Conservation (phyloP, 1,139 yeast genomes). For the Magnusiomyces fungicola region DNA sequence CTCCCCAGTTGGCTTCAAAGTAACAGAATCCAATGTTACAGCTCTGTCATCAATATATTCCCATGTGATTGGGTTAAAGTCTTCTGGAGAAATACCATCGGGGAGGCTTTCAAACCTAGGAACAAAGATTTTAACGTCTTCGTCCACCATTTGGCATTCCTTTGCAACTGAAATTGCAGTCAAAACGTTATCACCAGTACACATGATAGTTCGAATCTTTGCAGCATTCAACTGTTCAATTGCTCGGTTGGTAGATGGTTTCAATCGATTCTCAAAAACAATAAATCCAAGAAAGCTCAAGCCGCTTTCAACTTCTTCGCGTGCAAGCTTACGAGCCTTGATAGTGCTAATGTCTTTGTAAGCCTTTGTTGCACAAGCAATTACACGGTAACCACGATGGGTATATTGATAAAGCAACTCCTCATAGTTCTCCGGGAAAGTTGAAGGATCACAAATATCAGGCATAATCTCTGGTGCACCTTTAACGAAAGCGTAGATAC, state of each 20-base stretch:
- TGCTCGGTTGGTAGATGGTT: conserved; percentile 56
- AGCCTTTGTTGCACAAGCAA: conserved; percentile 78
- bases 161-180: conserved; percentile 92
- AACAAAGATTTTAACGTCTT: conserved; percentile 48
- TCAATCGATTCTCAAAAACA: conserved; percentile 84
- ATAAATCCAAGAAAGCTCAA: conserved; percentile 80
- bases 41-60: conserved; percentile 34
- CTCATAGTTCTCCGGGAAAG: conserved; percentile 69
- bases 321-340: conserved; percentile 35
- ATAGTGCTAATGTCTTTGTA: conserved; percentile 39
- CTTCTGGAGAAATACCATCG: conserved; percentile 8
- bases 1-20: conserved; percentile 43
- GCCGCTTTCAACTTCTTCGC: conserved; percentile 62
- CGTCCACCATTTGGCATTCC: conserved; percentile 63
- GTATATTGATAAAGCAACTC: conserved; percentile 76
- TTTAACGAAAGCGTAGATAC: conserved; percentile 55
- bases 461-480: conserved; percentile 98
- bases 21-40: conserved; percentile 48
- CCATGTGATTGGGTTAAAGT: conserved; percentile 29
- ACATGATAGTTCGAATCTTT: conserved; percentile 78
- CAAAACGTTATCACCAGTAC: conserved; percentile 92
- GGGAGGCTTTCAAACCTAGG: conserved; percentile 46
- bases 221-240: conserved; percentile 56
- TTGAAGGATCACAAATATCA: conserved; percentile 60
- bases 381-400: conserved; percentile 88